These are phyloP conservation scores for Candida vaughaniae DNA, from an alignment of 805 yeast genomes.

Conservation along the genomic window DNA sequence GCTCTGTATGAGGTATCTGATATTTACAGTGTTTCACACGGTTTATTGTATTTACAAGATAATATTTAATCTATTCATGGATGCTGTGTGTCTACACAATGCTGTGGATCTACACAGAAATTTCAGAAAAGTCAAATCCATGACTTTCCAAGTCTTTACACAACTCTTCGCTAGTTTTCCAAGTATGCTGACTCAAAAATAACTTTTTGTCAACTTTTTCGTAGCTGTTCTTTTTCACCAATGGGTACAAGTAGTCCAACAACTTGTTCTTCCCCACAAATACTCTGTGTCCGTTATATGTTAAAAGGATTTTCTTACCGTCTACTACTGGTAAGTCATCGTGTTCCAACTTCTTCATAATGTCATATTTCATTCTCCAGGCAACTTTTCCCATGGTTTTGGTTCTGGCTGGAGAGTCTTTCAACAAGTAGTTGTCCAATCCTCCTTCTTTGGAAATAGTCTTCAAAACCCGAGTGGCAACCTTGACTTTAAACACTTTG, in stretches of 20 bases:
- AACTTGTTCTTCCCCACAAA: conserved; percentile 66
- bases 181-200: conserved; percentile 47
- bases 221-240: conserved; percentile 45
- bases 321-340: conserved; percentile 40
- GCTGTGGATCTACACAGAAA: conserved; percentile 13
- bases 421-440: conserved; percentile 79
- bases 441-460: conserved; percentile 96
- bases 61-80: too few species aligned
- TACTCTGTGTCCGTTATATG: conserved; percentile 46
- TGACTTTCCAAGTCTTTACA: conserved; percentile 48
- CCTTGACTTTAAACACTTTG: conserved; percentile 53
- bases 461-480: conserved; percentile 77
- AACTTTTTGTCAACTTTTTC: conserved; percentile 43
- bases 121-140: conserved; percentile 35
- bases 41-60: too few species aligned
- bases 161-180: conserved; percentile 47
- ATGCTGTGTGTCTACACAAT: too few species aligned
- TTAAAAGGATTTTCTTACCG: conserved; percentile 40
- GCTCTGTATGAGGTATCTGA: too few species aligned
- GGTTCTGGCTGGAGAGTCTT: conserved; percentile 84
- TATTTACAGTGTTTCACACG: too few species aligned
- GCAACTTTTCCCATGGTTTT: conserved; percentile 93
- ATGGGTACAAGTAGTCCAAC: conserved; percentile 52
- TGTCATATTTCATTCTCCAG: conserved; percentile 82
- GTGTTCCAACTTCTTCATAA: conserved; percentile 47